Evolutionary conservation across 1,284 basidiomycete species (phyloP).

Genomic region (Cryptococcus jaspeensis): DNA sequence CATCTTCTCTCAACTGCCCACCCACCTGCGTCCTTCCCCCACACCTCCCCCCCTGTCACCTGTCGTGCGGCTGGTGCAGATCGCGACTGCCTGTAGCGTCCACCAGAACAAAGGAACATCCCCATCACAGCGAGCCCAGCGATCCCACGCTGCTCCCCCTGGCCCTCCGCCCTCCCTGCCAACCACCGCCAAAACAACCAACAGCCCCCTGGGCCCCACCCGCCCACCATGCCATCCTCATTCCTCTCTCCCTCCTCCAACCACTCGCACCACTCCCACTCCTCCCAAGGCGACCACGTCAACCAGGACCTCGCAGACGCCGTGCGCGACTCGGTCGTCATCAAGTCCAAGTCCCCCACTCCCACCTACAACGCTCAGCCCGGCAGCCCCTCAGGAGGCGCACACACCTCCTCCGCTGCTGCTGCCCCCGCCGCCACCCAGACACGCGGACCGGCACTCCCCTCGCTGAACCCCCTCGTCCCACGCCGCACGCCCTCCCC

Average conservation of each 20-base stretch:
- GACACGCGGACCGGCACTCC: constrained; percentile 8
- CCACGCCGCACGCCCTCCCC: constrained; percentile 25
- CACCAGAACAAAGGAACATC: background rate
- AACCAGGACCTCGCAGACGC: constrained; percentile 38
- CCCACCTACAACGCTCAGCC: background rate
- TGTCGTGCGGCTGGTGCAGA: too few relatives aligned
- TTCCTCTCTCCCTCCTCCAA: constrained; percentile 2
- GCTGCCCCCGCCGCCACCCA: background rate
- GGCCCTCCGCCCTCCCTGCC: too few relatives aligned
- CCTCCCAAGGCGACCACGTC: constrained; percentile 4
- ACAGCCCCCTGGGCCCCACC: too few relatives aligned
- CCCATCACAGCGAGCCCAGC: background rate
- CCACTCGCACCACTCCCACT: background rate
- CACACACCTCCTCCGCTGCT: background rate
- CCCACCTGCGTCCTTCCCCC: background rate
- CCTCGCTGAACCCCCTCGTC: constrained; percentile 20
- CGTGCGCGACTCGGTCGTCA: constrained; percentile 43
- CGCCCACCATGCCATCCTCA: constrained; percentile 17
- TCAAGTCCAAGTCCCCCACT: constrained; percentile 15
- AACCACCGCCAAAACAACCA: constrained; percentile 8
- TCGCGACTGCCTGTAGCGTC: background rate
- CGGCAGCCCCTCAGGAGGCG: background rate
- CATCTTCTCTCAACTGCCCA: background rate
- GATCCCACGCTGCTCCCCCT: background rate
- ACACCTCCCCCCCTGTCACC: background rate